phyloP scores from a whole-genome alignment of 2,329 filamentous ascomycete species.

The Fusarium liriodendri region DNA sequence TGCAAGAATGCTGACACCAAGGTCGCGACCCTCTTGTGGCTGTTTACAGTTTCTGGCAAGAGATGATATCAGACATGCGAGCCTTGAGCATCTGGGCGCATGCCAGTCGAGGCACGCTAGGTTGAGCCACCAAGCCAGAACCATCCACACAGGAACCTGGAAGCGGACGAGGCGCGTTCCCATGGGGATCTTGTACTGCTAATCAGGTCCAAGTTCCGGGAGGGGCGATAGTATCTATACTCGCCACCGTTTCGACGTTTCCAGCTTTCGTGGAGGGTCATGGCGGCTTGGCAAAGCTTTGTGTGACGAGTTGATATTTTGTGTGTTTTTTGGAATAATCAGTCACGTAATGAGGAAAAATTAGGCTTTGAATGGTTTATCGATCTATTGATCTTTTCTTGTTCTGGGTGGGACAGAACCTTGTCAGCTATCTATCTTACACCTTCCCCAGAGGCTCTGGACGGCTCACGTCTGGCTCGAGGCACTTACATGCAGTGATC shows the following conservation, averaged over 20 bases:
- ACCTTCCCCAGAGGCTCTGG: background rate
- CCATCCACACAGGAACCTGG: background rate
- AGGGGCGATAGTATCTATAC: background rate
- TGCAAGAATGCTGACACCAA: constrained; percentile 1
- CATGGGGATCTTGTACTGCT: background rate
- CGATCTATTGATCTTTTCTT: background rate
- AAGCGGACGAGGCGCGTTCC: background rate
- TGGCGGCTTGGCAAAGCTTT: background rate
- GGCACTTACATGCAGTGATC: background rate
- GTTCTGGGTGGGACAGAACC: background rate
- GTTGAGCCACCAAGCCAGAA: constrained; percentile 4
- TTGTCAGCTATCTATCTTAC: background rate
- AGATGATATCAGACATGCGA: constrained; percentile 8
- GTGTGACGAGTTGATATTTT: background rate
- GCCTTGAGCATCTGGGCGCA: background rate
- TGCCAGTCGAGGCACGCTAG: background rate
- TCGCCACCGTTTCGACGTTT: constrained; percentile 1
- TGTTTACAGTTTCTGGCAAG: background rate
- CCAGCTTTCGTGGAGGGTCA: background rate
- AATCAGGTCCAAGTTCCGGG: background rate
- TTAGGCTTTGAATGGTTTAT: background rate
- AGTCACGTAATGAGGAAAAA: background rate
- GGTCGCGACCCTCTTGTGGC: constrained; percentile 4
- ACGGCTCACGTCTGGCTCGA: background rate
- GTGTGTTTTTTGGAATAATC: background rate